Base-by-base conservation (phyloP, 192 early-diverging fungal genomes). In the Coemansia sp. region DNA sequence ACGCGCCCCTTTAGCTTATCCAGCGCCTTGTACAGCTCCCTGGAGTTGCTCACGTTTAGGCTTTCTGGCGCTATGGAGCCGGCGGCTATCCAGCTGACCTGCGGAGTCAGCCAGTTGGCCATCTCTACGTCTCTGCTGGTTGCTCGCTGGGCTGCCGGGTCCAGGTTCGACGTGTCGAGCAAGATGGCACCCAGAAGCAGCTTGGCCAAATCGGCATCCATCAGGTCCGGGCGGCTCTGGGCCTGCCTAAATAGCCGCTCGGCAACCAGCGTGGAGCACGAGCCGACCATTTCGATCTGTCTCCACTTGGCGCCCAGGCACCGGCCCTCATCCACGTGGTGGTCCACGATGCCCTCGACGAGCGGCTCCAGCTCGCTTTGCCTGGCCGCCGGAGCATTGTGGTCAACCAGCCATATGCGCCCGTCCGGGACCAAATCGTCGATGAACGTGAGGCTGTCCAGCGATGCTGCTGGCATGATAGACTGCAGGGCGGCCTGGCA, bases 281-380 rank as follows among this genome's bases (percentile, higher is more conserved):
- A 80, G 2, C 71, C 78, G 8, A 80, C 68, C 5, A 16, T 21
- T 23, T 63, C 65, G 12, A 80, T 59, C 16, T 66, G 57, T 0
- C 71, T 42, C 47, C 31, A 40, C 41, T 18, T 12, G 7, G 70
- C 70, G 0, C 13, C 44, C 5, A 7, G 20, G 44, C 63, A 67
- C 20, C 51, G 63, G 11, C 57, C 55, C 19, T 80, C 71, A 38
- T 80, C 78, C 4, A 52, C 47, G 41, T 80, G 78, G 48, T 80
- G 78, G 55, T 80, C 78, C 20, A 80, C 55, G 12, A 80, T 71
- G 6, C 71, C 78, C 0, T 51, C 31, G 43, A 80, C 78, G 42
- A 53, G 59, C 3, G 59, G 60, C 45, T 62, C 67, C 18, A 80
- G 47, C 19, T 55, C 50, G 11, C 18, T 5, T 39, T 74, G 70